phyloP scores from a whole-genome alignment of 495 filamentous ascomycete genomes.

The Penicillium goetzii region DNA sequence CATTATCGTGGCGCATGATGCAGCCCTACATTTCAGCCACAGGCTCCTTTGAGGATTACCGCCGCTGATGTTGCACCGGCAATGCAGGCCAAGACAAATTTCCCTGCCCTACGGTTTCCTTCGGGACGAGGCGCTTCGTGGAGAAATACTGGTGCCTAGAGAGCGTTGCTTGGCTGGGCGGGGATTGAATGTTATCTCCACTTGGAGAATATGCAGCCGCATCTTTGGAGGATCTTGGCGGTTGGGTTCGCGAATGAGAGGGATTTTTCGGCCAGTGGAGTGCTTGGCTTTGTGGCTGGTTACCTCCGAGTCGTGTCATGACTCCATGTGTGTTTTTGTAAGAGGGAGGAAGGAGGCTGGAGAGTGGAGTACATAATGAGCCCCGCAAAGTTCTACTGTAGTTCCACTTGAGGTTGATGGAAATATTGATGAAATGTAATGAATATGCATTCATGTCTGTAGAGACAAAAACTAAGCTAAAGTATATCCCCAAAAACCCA shows the following conservation, averaged over 20 bases:
- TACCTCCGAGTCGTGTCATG: background rate
- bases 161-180: background rate
- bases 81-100: constrained; percentile 25
- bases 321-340: background rate
- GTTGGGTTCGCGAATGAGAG: constrained; percentile 1
- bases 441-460: constrained; percentile 16
- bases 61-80: constrained; percentile 23
- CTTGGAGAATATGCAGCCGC: constrained; percentile 7
- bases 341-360: background rate
- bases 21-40: constrained; percentile 26
- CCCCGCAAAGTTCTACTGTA: background rate
- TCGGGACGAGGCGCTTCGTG: background rate
- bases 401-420: background rate
- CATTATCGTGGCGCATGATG: constrained; percentile 28
- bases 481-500: constrained; percentile 13
- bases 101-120: background rate
- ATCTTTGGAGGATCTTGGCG: constrained; percentile 11
- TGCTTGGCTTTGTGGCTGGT: constrained; percentile 2
- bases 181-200: background rate
- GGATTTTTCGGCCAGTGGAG: background rate
- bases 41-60: constrained; percentile 1
- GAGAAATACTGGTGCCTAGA: constrained; percentile 31
- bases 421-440: background rate
- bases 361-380: background rate
- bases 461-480: constrained; percentile 4